Conservation (phyloP, 106 monocot genomes). For the Apostasia ramifera region DNA sequence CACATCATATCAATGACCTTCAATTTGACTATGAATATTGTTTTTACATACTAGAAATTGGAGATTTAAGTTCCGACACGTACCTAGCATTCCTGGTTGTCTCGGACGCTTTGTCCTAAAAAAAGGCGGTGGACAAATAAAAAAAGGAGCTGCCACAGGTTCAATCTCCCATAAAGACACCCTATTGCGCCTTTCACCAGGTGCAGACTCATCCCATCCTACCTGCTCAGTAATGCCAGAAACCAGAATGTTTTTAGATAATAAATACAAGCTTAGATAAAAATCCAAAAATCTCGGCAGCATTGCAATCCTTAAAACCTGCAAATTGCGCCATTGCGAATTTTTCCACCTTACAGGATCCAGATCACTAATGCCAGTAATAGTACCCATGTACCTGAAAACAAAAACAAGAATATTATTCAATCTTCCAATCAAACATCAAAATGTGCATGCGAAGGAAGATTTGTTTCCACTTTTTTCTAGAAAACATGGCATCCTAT, state of each 20-base stretch:
- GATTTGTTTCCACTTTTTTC: neutral
- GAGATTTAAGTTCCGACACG: neutral
- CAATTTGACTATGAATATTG: neutral
- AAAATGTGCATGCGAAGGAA: neutral
- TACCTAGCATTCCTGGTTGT: constrained; percentile 67
- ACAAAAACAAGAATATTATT: constrained; percentile 1
- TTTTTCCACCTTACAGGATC: constrained; percentile 95
- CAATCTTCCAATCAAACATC: neutral
- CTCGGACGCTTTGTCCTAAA: constrained; percentile 80
- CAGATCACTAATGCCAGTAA: constrained; percentile 87
- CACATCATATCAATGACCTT: too few relatives aligned
- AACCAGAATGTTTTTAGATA: too few relatives aligned
- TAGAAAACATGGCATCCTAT: neutral
- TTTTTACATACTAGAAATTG: neutral
- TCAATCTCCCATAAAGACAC: constrained; percentile 98
- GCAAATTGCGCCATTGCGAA: constrained; percentile 91
- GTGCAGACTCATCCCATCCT: constrained; percentile 94
- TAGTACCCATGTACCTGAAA: constrained; percentile 92
- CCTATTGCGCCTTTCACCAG: constrained; percentile 83
- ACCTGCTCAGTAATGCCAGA: constrained; percentile 39
- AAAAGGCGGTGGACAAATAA: constrained; percentile 89
- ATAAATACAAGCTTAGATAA: neutral
- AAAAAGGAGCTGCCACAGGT: constrained; percentile 84
- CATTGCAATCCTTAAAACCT: constrained; percentile 31
- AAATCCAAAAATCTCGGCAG: neutral